Conservation (phyloP, 768 basidiomycete genomes). For the Macrocybe gigantea region DNA sequence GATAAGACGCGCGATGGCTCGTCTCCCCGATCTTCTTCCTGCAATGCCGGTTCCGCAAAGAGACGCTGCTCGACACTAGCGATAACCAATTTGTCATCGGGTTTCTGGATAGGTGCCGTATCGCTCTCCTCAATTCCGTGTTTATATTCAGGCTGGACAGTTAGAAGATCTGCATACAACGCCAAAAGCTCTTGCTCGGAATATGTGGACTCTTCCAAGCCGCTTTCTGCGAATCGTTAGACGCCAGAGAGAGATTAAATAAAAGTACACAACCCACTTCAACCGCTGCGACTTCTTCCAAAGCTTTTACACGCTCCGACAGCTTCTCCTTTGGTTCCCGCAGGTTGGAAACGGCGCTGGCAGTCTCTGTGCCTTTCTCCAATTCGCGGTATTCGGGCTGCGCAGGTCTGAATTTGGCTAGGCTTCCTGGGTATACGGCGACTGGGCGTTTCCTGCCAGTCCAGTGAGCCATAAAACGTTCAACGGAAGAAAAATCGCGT, state of each 20-base stretch:
- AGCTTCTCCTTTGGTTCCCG: slow-evolving; percentile 13
- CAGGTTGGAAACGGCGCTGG: no score
- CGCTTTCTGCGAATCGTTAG: slow-evolving; percentile 17
- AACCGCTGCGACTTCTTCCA: slow-evolving; percentile 28
- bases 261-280: slow-evolving; percentile 21
- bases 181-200: slow-evolving; percentile 35
- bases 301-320: slow-evolving; percentile 26
- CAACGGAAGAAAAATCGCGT: no score
- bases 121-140: slow-evolving; percentile 6
- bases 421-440: no score
- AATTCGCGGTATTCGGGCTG: no score
- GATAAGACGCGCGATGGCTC: not conserved
- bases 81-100: slow-evolving; percentile 27
- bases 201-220: slow-evolving; percentile 27
- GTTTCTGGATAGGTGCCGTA: slow-evolving; percentile 18
- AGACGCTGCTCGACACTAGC: slow-evolving; percentile 27
- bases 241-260: not conserved
- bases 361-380: no score
- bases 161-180: slow-evolving; percentile 40
- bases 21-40: not conserved
- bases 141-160: slow-evolving; percentile 16
- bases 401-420: no score
- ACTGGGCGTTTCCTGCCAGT: no score
- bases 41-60: slow-evolving; percentile 2
- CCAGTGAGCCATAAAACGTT: no score